A percentile compares a stretch with the other conserved stretches of the same genome.
phyloP scores from a whole-genome alignment of 768 basidiomycete genomes.

The Strobilomyces echinocephalus region DNA sequence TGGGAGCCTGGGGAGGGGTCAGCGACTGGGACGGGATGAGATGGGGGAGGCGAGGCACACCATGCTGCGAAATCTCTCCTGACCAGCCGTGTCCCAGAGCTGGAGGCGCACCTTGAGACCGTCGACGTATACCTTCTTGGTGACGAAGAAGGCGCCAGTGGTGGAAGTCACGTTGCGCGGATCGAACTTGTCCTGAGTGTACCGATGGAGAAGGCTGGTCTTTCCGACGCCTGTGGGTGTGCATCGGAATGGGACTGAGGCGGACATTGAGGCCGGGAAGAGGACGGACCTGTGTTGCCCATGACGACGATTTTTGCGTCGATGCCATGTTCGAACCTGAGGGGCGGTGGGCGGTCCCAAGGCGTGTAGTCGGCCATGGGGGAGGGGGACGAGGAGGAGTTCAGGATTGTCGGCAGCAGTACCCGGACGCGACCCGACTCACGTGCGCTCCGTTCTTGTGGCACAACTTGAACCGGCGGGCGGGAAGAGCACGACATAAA shows the following conservation, averaged over 20 bases:
- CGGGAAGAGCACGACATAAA: constrained; percentile 26
- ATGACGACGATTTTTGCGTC: constrained; percentile 96
- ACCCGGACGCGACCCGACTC: constrained; percentile 28
- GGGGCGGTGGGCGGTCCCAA: constrained; percentile 62
- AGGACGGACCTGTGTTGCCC: constrained; percentile 63
- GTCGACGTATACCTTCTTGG: constrained; percentile 84
- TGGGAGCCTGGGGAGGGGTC: constrained; percentile 62
- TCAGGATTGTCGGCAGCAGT: constrained; percentile 25
- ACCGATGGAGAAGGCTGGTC: constrained; percentile 85
- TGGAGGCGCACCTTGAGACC: constrained; percentile 83
- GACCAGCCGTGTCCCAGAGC: constrained; percentile 91
- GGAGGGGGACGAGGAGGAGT: constrained; percentile 22
- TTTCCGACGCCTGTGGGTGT: constrained; percentile 72
- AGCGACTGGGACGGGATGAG: constrained; percentile 16
- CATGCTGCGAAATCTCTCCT: constrained; percentile 91
- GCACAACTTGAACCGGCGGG: background rate
- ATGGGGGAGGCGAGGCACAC: constrained; percentile 37
- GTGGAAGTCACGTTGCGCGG: constrained; percentile 86
- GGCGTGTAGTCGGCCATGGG: constrained; percentile 54
- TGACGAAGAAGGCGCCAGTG: constrained; percentile 89
- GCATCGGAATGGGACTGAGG: constrained; percentile 16
- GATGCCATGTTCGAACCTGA: constrained; percentile 76
- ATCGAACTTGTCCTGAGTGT: constrained; percentile 87
- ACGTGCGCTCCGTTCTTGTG: constrained; percentile 21
- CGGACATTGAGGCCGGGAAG: constrained; percentile 10